These are phyloP conservation scores for Chrysanthemum seticuspe DNA, from an alignment of 129 eudicot genomes.

Conservation along the genomic window DNA sequence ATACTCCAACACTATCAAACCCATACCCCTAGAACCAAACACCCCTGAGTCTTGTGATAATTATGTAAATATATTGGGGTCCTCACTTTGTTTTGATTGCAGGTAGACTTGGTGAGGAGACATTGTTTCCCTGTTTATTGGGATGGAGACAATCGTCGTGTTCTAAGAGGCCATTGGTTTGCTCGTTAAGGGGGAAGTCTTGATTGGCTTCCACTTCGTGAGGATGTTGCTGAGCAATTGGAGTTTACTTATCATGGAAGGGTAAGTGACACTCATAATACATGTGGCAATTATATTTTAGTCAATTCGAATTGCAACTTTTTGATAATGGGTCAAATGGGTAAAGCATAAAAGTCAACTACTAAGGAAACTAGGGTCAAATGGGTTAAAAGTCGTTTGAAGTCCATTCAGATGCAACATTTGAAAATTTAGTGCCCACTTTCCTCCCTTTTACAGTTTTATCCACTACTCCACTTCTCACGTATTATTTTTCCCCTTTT, in stretches of 20 bases:
- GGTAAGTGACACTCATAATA: slow-evolving; percentile 39
- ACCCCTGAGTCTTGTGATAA: slow-evolving; percentile 13
- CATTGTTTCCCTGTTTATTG: slow-evolving; percentile 87
- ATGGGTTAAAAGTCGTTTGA: no score
- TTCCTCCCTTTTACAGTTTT: no score
- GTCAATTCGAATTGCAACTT: not conserved
- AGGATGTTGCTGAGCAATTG: slow-evolving; percentile 93
- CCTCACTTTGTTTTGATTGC: slow-evolving; percentile 24
- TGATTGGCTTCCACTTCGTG: slow-evolving; percentile 99
- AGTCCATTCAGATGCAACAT: no score
- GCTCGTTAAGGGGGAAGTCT: slow-evolving; percentile 92
- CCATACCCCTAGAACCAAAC: not conserved
- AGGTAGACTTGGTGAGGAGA: slow-evolving; percentile 53
- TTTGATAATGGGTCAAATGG: not conserved
- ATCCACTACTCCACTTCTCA: no score
- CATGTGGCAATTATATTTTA: not conserved
- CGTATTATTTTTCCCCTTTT: no score
- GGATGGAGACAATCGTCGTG: slow-evolving; percentile 97
- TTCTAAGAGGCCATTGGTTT: slow-evolving; percentile 98
- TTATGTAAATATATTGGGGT: not conserved
- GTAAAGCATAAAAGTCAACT: not conserved
- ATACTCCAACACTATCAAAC: not conserved
- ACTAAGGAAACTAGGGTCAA: no score
- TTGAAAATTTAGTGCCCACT: no score
- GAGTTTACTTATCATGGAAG: slow-evolving; percentile 83